A percentile compares a stretch with the other conserved stretches of the same genome.
Conservation (phyloP, 345 rosid genomes). For the Noccaea caerulescens region DNA sequence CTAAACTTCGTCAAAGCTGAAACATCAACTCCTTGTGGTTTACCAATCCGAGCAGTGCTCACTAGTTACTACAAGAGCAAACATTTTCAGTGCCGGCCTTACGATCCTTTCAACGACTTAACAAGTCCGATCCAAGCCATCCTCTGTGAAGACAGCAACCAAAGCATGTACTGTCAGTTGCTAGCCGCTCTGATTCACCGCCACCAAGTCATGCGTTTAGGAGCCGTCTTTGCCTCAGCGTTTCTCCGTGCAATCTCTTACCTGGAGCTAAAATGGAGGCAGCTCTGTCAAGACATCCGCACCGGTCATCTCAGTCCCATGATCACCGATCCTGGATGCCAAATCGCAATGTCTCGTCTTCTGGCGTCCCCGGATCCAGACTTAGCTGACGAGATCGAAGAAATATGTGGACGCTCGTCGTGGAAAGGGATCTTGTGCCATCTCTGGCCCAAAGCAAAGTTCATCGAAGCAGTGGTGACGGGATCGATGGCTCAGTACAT, state of each 20-base stretch:
- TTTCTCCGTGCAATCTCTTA: constrained; percentile 81
- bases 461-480: constrained; percentile 86
- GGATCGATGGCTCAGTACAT: constrained; percentile 97
- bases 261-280: constrained; percentile 71
- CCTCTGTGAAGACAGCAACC: constrained; percentile 84
- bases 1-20: constrained; percentile 79
- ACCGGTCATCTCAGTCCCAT: constrained; percentile 63
- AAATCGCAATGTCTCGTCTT: constrained; percentile 50
- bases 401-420: constrained; percentile 54
- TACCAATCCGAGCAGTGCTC: constrained; percentile 83
- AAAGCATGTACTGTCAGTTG: constrained; percentile 91
- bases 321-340: constrained; percentile 73
- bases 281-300: constrained; percentile 71
- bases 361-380: constrained; percentile 51
- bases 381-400: constrained; percentile 60
- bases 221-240: constrained; percentile 92
- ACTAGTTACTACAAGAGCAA: constrained; percentile 91
- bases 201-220: constrained; percentile 71
- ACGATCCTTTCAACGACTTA: constrained; percentile 70
- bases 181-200: constrained; percentile 81
- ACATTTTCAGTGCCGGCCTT: constrained; percentile 73
- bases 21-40: constrained; percentile 72
- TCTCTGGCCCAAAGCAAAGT: constrained; percentile 89
- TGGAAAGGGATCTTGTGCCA: constrained; percentile 86
- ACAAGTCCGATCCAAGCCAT: constrained; percentile 89